Evolutionary conservation across 2,329 filamentous ascomycete species (phyloP), one percentile per base, ranked within the genome.

Genomic region (Phoma herbarum): DNA sequence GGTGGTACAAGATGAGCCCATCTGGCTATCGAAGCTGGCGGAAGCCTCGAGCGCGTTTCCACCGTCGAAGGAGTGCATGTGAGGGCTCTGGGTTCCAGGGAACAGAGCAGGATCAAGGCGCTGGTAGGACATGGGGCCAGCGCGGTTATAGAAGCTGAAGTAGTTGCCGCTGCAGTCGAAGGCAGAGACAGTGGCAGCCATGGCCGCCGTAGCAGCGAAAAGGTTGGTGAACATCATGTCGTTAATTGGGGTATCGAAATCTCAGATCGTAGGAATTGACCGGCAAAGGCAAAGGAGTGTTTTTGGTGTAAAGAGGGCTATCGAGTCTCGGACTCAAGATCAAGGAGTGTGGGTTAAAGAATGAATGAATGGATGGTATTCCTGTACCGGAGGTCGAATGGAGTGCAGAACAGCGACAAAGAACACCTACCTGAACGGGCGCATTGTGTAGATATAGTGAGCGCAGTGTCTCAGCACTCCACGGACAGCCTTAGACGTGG

Each of bases 11-110:
- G 65, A 63, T 2, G 74, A 74, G 14, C 52, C 60, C 52, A 76
- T 68, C 6, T 71, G 70, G 31, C 54, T 58, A 11, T 64, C 69
- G 47, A 69, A 77, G 58, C 57, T 58, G 51, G 70, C 72, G 14
- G 67, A 62, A 3, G 71, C 61, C 39, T 65, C 57, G 26, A 78
- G 60, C 26, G 57, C 72, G 44, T 77, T 75, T 33, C 74, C 75
- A 43, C 76, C 76, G 45, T 77, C 73, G 61, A 78, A 78, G 7
- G 73, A 74, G 59, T 78, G 76, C 31, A 78, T 65, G 67, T 78
- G 76, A 22, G 73, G 66, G 46, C 69, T 71, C 52, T 73, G 52
- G 8, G 50, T 56, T 44, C 75, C 76, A 14, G 76, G 76, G 48
- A 62, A 70, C 7, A 77, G 61, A 39, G 71, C 72, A 22, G 76